Conservation (phyloP, 768 basidiomycete genomes). For the Leucocoprinus sp. region DNA sequence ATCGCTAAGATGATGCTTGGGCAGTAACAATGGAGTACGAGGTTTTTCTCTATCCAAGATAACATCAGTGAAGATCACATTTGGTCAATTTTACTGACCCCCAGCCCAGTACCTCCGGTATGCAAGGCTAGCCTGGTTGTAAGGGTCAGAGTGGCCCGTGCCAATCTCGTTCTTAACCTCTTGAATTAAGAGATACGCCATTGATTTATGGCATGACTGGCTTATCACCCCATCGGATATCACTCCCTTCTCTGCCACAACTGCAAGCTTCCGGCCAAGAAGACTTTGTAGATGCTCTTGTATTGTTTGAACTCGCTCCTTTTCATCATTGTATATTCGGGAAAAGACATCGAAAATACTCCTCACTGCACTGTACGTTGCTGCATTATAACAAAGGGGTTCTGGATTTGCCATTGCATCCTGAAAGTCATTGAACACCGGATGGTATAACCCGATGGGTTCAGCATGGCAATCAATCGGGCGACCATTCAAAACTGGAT, state of each 20-base stretch:
- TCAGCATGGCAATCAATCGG: neutral
- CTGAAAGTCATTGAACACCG: conserved; percentile 18
- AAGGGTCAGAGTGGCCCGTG: neutral
- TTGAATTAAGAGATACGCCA: neutral
- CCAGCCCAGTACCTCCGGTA: conserved; percentile 6
- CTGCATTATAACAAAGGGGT: conserved; percentile 10
- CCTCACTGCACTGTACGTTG: neutral
- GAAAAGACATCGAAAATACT: conserved; percentile 13
- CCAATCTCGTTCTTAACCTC: neutral
- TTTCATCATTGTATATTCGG: neutral
- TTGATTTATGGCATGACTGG: neutral
- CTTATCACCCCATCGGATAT: neutral
- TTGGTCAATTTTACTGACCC: neutral
- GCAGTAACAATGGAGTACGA: conserved; percentile 18
- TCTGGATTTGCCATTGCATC: conserved; percentile 12
- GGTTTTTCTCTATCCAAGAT: conserved; percentile 10
- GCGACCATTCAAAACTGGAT: neutral
- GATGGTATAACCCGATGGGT: conserved; percentile 20
- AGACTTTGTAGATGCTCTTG: neutral
- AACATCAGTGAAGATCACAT: neutral
- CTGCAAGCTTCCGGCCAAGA: neutral
- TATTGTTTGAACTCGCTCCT: neutral
- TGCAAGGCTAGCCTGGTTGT: conserved; percentile 10
- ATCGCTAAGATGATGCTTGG: conserved; percentile 25
- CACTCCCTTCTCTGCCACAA: neutral